Conservation (phyloP, 2,329 filamentous ascomycete genomes). For the Aspergillus sp. region DNA sequence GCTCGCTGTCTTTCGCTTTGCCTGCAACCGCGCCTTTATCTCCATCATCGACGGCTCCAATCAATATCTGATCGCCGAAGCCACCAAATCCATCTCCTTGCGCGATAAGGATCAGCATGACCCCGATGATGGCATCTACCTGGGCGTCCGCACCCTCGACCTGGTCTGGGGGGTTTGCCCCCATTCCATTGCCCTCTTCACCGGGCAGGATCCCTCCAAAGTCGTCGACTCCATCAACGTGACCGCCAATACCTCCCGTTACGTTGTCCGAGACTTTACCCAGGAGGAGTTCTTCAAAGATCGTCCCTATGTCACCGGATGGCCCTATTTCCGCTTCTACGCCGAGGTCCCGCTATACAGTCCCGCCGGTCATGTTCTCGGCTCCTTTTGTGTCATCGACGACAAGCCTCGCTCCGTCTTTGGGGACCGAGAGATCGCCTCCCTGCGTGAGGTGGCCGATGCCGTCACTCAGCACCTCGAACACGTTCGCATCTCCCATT, state of each 20-base stretch:
- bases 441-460: constrained; percentile 58
- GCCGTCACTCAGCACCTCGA: constrained; percentile 63
- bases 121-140: constrained; percentile 35
- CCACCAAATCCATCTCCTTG: constrained; percentile 48
- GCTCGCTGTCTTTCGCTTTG: constrained; percentile 49
- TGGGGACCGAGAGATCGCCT: constrained; percentile 33
- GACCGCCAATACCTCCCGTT: constrained; percentile 32
- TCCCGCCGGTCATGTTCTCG: constrained; percentile 56
- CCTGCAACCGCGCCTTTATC: constrained; percentile 50
- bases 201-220: constrained; percentile 22
- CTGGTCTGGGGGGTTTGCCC: constrained; percentile 21
- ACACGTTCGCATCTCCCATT: constrained; percentile 55
- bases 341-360: constrained; percentile 62
- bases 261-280: constrained; percentile 39
- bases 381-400: constrained; percentile 60
- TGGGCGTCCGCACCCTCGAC: constrained; percentile 31
- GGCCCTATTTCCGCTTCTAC: constrained; percentile 50
- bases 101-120: constrained; percentile 28
- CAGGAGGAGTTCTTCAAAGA: constrained; percentile 38
- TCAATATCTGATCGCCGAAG: constrained; percentile 57
- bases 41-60: constrained; percentile 54
- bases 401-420: constrained; percentile 53
- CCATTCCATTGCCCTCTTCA: constrained; percentile 28
- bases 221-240: constrained; percentile 25
- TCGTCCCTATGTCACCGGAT: constrained; percentile 32